Base-by-base conservation (phyloP, 169 alveolate species). In the Plasmodium relictum region DNA sequence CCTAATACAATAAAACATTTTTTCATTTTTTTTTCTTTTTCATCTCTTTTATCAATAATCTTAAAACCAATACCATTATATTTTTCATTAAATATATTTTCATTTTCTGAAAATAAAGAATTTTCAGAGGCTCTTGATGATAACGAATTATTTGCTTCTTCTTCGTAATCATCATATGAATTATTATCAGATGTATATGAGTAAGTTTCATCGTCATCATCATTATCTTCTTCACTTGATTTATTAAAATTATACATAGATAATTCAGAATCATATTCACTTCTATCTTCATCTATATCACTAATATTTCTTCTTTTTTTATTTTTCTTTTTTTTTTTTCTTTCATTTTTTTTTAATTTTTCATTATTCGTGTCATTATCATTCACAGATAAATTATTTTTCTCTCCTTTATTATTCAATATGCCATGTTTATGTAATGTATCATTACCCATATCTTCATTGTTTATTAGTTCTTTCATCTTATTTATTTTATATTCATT, bases 1-100 rank as follows among this genome's bases (percentile, higher is more conserved):
- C 98, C 98, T 68, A 95, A 80, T 14, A 95, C 98, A 20, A 93
- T 83, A 26, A 93, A 85, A 54, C 90, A 66, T 61, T 76, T 56
- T 45, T 78, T 70, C 10, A 48, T 74, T 24, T 71, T 70, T 26
- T 78, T 66, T 41, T 73, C 80, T 37, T 56, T 44, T 54, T 73
- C 92, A 26, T 63, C 70, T 50, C 66, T 72, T 89, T 68, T 88
- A 94, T 86, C 42, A 22, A 65, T 78, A 63, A 78, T 88, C 42
- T 78, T 65, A 26, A 65, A 88, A 18, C 88, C 83, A 14, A 74
- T 66, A 61, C 52, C 92, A 66, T 78, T 71, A 56, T 66, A 88
- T 73, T 78, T 78, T 88, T 68, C 78, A 59, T 48, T 39, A 71
- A 58, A 70, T 18, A 88, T 70, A 66, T 61, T 70, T 61, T 73